A percentile compares a stretch with the other conserved stretches of the same genome.
phyloP scores from a whole-genome alignment of 2,329 filamentous ascomycete genomes.

The Penicillium sp. region DNA sequence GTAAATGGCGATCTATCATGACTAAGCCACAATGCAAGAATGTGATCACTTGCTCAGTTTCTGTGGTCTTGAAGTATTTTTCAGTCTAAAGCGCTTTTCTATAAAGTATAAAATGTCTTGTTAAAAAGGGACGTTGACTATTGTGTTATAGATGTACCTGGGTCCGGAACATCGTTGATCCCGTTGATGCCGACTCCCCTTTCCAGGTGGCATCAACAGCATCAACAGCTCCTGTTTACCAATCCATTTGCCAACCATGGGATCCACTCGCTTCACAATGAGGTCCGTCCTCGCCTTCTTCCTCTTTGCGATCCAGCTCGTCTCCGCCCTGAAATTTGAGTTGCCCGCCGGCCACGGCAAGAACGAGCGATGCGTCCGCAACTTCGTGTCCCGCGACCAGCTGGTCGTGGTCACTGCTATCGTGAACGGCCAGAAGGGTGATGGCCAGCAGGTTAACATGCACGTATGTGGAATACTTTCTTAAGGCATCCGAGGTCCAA shows the following conservation, averaged over 20 bases:
- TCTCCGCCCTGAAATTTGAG: conserved; percentile 86
- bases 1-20: background rate
- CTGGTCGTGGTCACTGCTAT: conserved; percentile 93
- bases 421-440: conserved; percentile 78
- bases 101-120: background rate
- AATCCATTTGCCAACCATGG: conserved; percentile 31
- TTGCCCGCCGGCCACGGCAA: conserved; percentile 68
- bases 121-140: background rate
- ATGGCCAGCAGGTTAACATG: conserved; percentile 92
- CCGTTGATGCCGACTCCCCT: conserved; percentile 22
- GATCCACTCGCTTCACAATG: conserved; percentile 29
- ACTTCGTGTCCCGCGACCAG: conserved; percentile 90
- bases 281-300: conserved; percentile 33
- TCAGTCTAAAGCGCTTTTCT: background rate
- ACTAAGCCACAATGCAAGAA: background rate
- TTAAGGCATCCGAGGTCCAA: background rate
- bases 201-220: conserved; percentile 40
- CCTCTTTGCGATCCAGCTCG: conserved; percentile 37
- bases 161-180: conserved; percentile 33
- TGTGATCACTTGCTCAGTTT: background rate
- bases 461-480: conserved; percentile 58
- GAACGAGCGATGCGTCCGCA: conserved; percentile 87
- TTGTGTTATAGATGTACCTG: conserved; percentile 4
- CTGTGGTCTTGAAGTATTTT: background rate
- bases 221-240: conserved; percentile 33